These are phyloP conservation scores for Macadamia integrifolia DNA, from an alignment of 164 flowering plant species.

Conservation along the genomic window DNA sequence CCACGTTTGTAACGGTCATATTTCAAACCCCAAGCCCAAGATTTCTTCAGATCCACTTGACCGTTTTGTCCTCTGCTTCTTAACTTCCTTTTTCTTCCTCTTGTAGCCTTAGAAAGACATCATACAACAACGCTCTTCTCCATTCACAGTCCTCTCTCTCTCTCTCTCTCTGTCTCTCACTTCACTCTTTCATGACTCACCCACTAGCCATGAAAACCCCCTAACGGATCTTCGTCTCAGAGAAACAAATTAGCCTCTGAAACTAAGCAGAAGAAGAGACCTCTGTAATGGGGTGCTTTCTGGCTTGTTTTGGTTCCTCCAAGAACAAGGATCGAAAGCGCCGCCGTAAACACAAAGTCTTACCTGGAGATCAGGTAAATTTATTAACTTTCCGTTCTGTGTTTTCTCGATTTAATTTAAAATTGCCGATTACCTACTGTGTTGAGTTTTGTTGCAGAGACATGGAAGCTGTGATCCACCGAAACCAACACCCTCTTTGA, in stretches of 20 bases:
- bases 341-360: conserved; percentile 15
- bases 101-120: no score
- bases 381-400: background rate
- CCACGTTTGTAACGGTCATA: background rate
- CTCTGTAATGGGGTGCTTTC: conserved; percentile 65
- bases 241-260: background rate
- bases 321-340: conserved; percentile 37
- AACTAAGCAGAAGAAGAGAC: background rate
- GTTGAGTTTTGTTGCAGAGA: conserved; percentile 27
- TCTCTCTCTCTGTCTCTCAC: background rate
- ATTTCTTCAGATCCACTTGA: background rate
- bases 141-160: background rate
- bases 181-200: background rate
- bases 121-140: background rate
- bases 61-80: background rate
- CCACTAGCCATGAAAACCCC: conserved; percentile 2
- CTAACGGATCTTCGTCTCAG: background rate
- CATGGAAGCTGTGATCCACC: conserved; percentile 37
- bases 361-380: conserved; percentile 34
- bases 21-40: background rate
- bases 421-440: background rate
- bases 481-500: conserved; percentile 23
- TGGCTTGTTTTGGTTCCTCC: conserved; percentile 59
- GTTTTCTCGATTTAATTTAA: background rate
- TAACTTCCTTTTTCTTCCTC: background rate